Percentiles rank a stretch among this genome's conserved stretches.
Evolutionary conservation across 805 yeast species (phyloP).

Genomic region (Wickerhamiella nectarea): DNA sequence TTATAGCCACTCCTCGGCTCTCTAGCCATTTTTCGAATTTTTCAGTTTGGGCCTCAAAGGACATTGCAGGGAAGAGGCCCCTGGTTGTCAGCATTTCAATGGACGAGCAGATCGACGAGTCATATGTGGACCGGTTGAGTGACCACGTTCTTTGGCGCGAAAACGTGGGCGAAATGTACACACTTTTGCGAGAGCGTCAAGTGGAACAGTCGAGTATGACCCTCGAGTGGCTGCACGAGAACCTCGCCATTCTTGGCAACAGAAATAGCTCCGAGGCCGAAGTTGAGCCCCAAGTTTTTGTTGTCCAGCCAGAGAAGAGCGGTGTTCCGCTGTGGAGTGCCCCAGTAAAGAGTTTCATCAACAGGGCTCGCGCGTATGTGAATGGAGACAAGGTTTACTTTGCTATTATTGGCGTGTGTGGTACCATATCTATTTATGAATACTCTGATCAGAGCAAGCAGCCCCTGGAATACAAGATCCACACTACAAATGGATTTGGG

Average conservation of each 20-base stretch:
- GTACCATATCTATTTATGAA: slow-evolving; percentile 10
- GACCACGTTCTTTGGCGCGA: slow-evolving; percentile 58
- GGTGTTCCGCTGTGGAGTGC: slow-evolving; percentile 1
- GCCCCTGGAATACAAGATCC: slow-evolving; percentile 22
- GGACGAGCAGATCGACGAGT: not conserved
- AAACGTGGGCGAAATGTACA: slow-evolving; percentile 65
- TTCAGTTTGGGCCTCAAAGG: slow-evolving; percentile 23
- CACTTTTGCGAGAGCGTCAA: slow-evolving; percentile 54
- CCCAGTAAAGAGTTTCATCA: slow-evolving; percentile 4
- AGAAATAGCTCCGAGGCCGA: not conserved
- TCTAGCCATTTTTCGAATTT: slow-evolving; percentile 36
- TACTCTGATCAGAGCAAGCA: not conserved
- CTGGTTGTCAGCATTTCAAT: not conserved
- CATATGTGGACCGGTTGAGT: slow-evolving; percentile 10
- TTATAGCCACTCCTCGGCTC: slow-evolving; percentile 32
- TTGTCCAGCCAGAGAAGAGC: slow-evolving; percentile 1
- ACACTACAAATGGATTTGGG: slow-evolving; percentile 56
- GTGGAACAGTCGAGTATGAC: slow-evolving; percentile 60
- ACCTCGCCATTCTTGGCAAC: slow-evolving; percentile 1
- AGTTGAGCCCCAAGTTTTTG: not conserved
- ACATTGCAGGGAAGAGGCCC: not conserved
- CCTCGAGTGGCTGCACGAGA: slow-evolving; percentile 51
- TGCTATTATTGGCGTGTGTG: slow-evolving; percentile 14
- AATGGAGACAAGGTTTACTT: slow-evolving; percentile 2
- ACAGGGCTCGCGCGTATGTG: slow-evolving; percentile 9